Percentiles rank a stretch among this genome's conserved stretches.
Evolutionary conservation across 495 filamentous ascomycete genomes (phyloP).

Genomic region (Aspergillus affinis): DNA sequence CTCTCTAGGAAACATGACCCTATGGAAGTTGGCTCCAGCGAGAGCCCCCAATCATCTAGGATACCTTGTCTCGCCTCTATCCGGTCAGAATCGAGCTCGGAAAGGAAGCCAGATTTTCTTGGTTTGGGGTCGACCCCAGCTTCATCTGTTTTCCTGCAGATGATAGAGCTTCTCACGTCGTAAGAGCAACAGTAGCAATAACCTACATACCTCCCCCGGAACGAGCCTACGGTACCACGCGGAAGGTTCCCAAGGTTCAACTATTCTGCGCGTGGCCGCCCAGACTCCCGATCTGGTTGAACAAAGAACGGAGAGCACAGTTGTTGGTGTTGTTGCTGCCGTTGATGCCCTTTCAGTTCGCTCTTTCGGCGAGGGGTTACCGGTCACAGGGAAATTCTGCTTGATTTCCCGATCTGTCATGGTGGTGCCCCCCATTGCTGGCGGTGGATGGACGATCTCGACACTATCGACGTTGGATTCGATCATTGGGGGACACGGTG

Average conservation of each 20-base stretch:
- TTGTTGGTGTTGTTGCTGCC: background rate
- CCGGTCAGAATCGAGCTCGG: background rate
- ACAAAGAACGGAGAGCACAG: background rate
- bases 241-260: slow-evolving; percentile 27
- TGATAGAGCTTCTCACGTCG: background rate
- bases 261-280: slow-evolving; percentile 12
- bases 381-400: background rate
- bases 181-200: slow-evolving; percentile 4
- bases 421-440: slow-evolving; percentile 4
- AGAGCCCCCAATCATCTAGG: no score
- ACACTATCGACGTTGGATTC: slow-evolving; percentile 16
- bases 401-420: background rate
- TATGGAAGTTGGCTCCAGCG: background rate
- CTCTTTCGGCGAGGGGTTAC: background rate
- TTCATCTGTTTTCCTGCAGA: background rate
- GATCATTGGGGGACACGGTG: slow-evolving; percentile 13
- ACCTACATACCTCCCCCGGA: slow-evolving; percentile 9
- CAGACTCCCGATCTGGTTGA: background rate
- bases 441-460: slow-evolving; percentile 15
- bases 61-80: background rate
- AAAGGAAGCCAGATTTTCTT: background rate
- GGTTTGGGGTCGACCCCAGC: background rate
- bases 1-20: background rate
- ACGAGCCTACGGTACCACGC: slow-evolving; percentile 20
- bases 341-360: background rate